phyloP scores from a whole-genome alignment of 2,329 filamentous ascomycete species.

The Geosmithia putterillii region DNA sequence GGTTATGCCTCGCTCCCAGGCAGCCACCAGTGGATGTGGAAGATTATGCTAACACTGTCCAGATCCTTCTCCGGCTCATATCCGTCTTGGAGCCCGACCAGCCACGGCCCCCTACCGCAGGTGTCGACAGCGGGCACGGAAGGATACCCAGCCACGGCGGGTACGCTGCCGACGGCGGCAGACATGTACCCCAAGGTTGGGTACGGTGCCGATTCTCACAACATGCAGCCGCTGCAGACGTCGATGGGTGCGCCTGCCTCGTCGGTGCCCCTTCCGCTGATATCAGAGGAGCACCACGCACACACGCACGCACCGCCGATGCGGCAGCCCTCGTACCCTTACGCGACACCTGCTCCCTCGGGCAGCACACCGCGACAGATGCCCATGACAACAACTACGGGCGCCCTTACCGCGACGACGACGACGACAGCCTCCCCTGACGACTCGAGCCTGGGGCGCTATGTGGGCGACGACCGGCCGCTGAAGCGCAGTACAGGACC shows the following conservation, averaged over 20 bases:
- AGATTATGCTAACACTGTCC: too few relatives aligned
- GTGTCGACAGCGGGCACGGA: constrained; percentile 32
- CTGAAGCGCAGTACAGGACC: constrained; percentile 21
- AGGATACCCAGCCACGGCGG: constrained; percentile 36
- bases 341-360: constrained; percentile 36
- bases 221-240: constrained; percentile 38
- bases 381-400: constrained; percentile 21
- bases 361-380: constrained; percentile 37
- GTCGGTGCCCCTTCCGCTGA: constrained; percentile 37
- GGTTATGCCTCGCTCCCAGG: too few relatives aligned
- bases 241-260: constrained; percentile 33
- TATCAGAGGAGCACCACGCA: constrained; percentile 32
- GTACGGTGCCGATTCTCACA: constrained; percentile 38
- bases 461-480: constrained; percentile 45
- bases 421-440: constrained; percentile 22
- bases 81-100: constrained; percentile 37
- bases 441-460: constrained; percentile 39
- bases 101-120: constrained; percentile 32
- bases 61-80: constrained; percentile 1
- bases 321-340: constrained; percentile 43
- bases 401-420: too few relatives aligned
- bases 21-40: too few relatives aligned
- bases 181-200: constrained; percentile 43
- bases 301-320: constrained; percentile 28
- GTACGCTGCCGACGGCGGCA: constrained; percentile 26